These are phyloP conservation scores for Leucocoprinus sp. DNA, from an alignment of 768 basidiomycete species.

Conservation along the genomic window DNA sequence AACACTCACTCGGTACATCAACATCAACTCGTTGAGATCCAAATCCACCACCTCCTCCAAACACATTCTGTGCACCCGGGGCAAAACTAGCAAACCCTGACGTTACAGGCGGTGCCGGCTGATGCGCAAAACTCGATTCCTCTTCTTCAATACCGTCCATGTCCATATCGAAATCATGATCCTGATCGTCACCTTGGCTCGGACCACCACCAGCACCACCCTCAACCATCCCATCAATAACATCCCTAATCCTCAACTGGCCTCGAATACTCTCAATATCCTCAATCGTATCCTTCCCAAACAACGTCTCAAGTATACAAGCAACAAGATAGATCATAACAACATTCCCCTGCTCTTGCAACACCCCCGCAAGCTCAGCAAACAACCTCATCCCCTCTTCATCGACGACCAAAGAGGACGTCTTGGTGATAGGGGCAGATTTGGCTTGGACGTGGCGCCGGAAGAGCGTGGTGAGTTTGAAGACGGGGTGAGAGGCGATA, in stretches of 20 bases:
- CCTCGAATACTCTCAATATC: conserved; percentile 62
- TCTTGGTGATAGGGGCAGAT: conserved; percentile 68
- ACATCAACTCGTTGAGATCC: too few relatives aligned
- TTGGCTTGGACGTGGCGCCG: conserved; percentile 72
- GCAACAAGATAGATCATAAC: conserved; percentile 84
- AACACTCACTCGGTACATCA: too few relatives aligned
- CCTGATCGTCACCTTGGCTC: conserved; percentile 13
- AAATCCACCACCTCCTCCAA: conserved; percentile 29
- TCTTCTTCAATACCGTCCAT: conserved; percentile 21
- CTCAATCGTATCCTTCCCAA: conserved; percentile 73
- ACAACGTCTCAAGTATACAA: conserved; percentile 81
- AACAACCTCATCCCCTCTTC: conserved; percentile 62
- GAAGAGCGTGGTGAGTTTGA: conserved; percentile 76
- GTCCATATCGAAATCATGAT: conserved; percentile 12
- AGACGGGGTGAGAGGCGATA: conserved; percentile 65
- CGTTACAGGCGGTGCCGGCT: conserved; percentile 12
- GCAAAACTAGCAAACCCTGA: conserved; percentile 16
- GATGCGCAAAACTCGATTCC: conserved; percentile 2
- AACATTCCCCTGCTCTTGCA: conserved; percentile 56
- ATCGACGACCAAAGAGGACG: conserved; percentile 55
- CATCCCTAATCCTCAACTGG: conserved; percentile 45
- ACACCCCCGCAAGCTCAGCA: conserved; percentile 47
- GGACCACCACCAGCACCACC: conserved; percentile 21
- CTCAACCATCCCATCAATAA: conserved; percentile 53
- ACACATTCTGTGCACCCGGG: conserved; percentile 28